Percentiles rank a stretch among this genome's conserved stretches.
phyloP scores from a whole-genome alignment of 495 filamentous ascomycete species.

The Talaromyces thailandensis region DNA sequence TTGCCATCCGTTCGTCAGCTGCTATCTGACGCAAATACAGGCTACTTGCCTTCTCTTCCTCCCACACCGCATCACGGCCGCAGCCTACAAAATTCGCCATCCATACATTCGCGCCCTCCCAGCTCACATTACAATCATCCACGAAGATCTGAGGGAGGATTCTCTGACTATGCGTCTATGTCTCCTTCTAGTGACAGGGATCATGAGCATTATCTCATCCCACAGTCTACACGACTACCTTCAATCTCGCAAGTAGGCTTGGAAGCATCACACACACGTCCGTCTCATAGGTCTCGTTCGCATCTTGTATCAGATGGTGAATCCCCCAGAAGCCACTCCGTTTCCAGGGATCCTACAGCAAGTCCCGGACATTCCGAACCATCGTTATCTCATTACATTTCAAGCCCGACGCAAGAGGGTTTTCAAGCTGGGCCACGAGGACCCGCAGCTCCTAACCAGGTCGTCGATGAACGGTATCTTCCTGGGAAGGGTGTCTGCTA shows the following conservation, averaged over 20 bases:
- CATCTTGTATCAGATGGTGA: background rate
- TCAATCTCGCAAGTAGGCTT: slow-evolving; percentile 25
- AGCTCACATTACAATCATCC: background rate
- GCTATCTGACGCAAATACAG: slow-evolving; percentile 16
- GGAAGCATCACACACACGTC: slow-evolving; percentile 7
- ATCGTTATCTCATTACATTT: background rate
- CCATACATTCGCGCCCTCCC: background rate
- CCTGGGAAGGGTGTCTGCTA: slow-evolving; percentile 77
- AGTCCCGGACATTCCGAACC: slow-evolving; percentile 6
- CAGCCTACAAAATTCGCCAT: background rate
- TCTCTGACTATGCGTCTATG: background rate
- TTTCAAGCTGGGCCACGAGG: slow-evolving; percentile 1
- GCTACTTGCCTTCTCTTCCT: slow-evolving; percentile 15
- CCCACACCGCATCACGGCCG: slow-evolving; percentile 17
- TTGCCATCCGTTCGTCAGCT: slow-evolving; percentile 42
- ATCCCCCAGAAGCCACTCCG: slow-evolving; percentile 15
- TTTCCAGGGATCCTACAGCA: background rate
- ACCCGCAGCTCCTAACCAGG: slow-evolving; percentile 26
- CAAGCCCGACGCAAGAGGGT: background rate
- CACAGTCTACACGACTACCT: slow-evolving; percentile 15
- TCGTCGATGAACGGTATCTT: slow-evolving; percentile 43
- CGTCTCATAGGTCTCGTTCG: slow-evolving; percentile 10
- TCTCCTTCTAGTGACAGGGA: background rate
- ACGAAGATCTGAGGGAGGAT: background rate
- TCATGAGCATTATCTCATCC: background rate